Percentiles rank a stretch among this genome's conserved stretches.
Evolutionary conservation across 345 rosid genomes (phyloP).

Genomic region (Populus simonii): DNA sequence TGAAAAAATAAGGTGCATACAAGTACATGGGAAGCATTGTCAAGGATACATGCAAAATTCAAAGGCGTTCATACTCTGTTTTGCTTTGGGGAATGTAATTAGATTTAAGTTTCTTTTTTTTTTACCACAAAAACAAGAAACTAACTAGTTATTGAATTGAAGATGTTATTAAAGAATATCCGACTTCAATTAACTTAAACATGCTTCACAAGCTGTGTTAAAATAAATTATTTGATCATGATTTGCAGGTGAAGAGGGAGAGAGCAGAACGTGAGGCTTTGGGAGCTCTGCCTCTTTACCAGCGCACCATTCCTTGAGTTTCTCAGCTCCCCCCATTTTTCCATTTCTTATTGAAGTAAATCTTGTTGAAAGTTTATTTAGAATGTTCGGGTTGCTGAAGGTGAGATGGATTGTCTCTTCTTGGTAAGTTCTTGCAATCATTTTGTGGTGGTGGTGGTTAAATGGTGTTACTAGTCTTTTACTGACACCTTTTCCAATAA

Average conservation of each 20-base stretch:
- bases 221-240: background rate
- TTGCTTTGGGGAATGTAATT: background rate
- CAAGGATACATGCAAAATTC: background rate
- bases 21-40: background rate
- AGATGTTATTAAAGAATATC: background rate
- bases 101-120: background rate
- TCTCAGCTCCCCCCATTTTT: slow-evolving; percentile 2
- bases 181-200: background rate
- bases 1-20: background rate
- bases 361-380: slow-evolving; percentile 6
- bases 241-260: slow-evolving; percentile 79
- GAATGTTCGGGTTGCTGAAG: slow-evolving; percentile 1
- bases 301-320: slow-evolving; percentile 74
- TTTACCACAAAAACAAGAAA: background rate
- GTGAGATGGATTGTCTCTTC: background rate
- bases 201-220: background rate
- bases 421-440: slow-evolving; percentile 7
- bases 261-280: slow-evolving; percentile 77
- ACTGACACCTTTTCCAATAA: slow-evolving; percentile 20
- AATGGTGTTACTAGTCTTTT: slow-evolving; percentile 1
- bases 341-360: slow-evolving; percentile 10
- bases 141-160: background rate
- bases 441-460: slow-evolving; percentile 8
- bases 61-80: background rate
- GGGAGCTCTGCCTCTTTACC: slow-evolving; percentile 91